Evolutionary conservation across 2,329 filamentous ascomycete species (phyloP).

Genomic region (Aureobasidium sp.): DNA sequence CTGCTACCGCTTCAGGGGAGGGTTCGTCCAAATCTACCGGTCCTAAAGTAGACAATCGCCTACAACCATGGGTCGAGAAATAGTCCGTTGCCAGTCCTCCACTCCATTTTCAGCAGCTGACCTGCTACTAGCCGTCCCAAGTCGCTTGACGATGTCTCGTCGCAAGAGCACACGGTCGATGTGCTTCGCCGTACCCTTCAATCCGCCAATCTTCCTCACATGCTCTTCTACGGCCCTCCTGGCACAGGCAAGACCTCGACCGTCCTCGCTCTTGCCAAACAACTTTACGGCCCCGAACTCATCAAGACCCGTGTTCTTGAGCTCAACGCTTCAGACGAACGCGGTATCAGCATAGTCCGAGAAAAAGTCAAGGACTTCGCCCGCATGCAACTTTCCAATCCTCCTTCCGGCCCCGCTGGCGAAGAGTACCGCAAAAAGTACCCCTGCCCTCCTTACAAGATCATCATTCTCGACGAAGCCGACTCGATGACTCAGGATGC

Average conservation of each 20-base stretch:
- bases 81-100: slow-evolving; percentile 54
- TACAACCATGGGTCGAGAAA: slow-evolving; percentile 98
- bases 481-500: slow-evolving; percentile 99
- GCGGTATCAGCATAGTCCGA: slow-evolving; percentile 91
- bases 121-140: slow-evolving; percentile 67
- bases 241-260: slow-evolving; percentile 98
- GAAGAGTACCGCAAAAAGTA: slow-evolving; percentile 57
- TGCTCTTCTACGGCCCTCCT: slow-evolving; percentile 98
- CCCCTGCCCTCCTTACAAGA: slow-evolving; percentile 96
- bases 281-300: slow-evolving; percentile 92
- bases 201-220: slow-evolving; percentile 95
- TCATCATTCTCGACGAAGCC: slow-evolving; percentile 96
- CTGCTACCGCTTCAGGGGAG: slow-evolving; percentile 54
- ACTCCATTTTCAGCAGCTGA: neutral
- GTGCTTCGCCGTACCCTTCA: slow-evolving; percentile 89
- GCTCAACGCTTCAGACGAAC: slow-evolving; percentile 97
- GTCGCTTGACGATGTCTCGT: slow-evolving; percentile 86
- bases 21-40: slow-evolving; percentile 62
- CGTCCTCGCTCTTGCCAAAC: slow-evolving; percentile 91
- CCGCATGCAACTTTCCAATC: slow-evolving; percentile 83
- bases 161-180: slow-evolving; percentile 93
- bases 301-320: slow-evolving; percentile 94
- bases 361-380: slow-evolving; percentile 99
- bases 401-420: slow-evolving; percentile 58
- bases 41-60: slow-evolving; percentile 55